Base-by-base conservation (phyloP, 202 grass and related monocot genomes). In the Hordeum pubiflorum region DNA sequence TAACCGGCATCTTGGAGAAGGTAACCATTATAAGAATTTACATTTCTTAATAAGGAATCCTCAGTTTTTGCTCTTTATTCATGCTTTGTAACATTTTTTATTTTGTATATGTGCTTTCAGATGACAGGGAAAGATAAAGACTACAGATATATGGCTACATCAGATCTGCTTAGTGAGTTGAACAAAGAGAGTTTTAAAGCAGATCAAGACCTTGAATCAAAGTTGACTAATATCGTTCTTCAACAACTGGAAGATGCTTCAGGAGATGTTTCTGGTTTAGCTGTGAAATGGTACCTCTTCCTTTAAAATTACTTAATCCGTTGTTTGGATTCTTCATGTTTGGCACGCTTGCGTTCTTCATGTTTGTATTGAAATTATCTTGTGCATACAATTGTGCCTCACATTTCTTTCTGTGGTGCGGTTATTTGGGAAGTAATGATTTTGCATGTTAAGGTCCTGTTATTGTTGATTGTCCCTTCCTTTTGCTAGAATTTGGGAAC, bases 61-160 rank as follows among this genome's bases (percentile, higher is more conserved):
- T 54, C 27, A 82, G 36, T 34, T 44, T 55, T 63, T 70, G n/a
- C 31, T 83, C 32, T 72, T 29, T 38, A 13, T 79, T 24, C 34
- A 34, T 39, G 63, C 22, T 79, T 38, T 17, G n/a, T 39, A 61
- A 55, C 14, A 79, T 78, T 69, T 22, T 2, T 23, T 57, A 27
- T 50, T 58, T 65, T 12, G 78, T 69, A 13, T 78, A 50, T 82
- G 22, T 52, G 5, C 27, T 81, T 63, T 70, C 77, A 98, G 92
- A 98, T 98, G 95, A 98, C 86, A 10, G 95, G 92, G 62, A 98
- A 98, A 79, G 95, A 98, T 81, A 98, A 98, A 83, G 92, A 98
- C 64, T 98, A 94, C 74, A 93, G 92, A 89, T 98, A 94, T 83
- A 98, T 98, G 95, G 92, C 95, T 77, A 98, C 95, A 63, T 98